Conservation (phyloP, 441 rosid species). For the Hura crepitans region DNA sequence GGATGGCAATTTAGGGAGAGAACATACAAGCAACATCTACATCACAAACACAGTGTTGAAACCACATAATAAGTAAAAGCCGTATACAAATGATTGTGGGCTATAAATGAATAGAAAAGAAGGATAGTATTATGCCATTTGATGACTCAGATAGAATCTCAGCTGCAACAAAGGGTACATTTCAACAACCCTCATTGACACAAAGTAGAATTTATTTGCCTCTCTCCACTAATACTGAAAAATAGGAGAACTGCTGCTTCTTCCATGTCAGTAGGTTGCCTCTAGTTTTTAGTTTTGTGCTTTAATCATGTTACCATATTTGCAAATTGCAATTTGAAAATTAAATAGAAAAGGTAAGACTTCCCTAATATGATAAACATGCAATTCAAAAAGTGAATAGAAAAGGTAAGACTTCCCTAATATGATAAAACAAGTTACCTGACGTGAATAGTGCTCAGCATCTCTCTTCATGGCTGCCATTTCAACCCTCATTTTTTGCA, state of each 20-base stretch:
- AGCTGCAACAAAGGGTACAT: background rate
- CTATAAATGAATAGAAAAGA: background rate
- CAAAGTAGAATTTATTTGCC: background rate
- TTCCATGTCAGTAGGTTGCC: background rate
- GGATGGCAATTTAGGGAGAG: background rate
- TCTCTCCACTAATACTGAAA: constrained; percentile 5
- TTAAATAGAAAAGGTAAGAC: too few relatives aligned
- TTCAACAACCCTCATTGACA: background rate
- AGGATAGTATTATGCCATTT: background rate
- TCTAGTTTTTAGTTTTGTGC: background rate
- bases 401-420: background rate
- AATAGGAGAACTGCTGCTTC: background rate
- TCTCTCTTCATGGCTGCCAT: constrained; percentile 98
- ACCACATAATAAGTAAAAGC: background rate
- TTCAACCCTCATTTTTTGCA: constrained; percentile 95
- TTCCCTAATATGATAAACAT: too few relatives aligned
- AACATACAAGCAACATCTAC: background rate
- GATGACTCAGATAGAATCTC: background rate
- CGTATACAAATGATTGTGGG: background rate
- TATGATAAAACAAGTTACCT: constrained; percentile 43
- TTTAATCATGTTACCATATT: background rate
- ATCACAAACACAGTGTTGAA: background rate
- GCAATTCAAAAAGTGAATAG: background rate
- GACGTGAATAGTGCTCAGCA: constrained; percentile 98
- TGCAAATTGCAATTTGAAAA: too few relatives aligned